phyloP scores from a whole-genome alignment of 1,284 basidiomycete genomes.

The Rhizoctonia solani region DNA sequence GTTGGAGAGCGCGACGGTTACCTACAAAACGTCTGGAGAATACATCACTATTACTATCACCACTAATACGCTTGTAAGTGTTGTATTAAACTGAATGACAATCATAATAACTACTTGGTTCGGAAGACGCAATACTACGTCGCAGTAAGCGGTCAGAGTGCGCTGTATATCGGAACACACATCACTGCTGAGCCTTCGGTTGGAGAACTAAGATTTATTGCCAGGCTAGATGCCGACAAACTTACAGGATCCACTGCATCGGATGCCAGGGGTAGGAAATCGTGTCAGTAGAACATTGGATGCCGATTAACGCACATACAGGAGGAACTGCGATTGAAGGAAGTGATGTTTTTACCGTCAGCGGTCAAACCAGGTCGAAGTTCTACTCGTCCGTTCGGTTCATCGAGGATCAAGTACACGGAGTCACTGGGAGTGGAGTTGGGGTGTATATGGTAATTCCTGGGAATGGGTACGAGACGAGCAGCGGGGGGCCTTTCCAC shows the following conservation, averaged over 20 bases:
- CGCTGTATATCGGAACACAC: conserved; percentile 35
- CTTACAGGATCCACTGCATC: not conserved
- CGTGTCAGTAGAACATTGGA: not conserved
- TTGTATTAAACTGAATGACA: not conserved
- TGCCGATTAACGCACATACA: not conserved
- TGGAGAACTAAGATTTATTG: conserved; percentile 56
- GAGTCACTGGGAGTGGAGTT: conserved; percentile 30
- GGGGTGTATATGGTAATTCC: conserved; percentile 43
- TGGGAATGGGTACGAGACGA: conserved; percentile 50
- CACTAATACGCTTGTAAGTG: conserved; percentile 23
- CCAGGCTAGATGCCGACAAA: conserved; percentile 46
- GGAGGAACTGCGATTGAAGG: conserved; percentile 35
- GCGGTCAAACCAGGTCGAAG: conserved; percentile 35
- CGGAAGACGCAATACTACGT: conserved; percentile 36
- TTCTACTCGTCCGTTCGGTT: conserved; percentile 36
- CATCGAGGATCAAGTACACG: conserved; percentile 35
- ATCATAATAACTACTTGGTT: not conserved
- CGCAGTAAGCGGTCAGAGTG: conserved; percentile 29
- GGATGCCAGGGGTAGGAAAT: not conserved
- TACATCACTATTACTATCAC: conserved; percentile 32
- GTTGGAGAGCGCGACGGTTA: conserved; percentile 30
- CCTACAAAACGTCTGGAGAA: conserved; percentile 26
- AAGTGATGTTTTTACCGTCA: conserved; percentile 30
- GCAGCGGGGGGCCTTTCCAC: conserved; percentile 50
- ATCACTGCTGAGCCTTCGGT: conserved; percentile 48